Evolutionary conservation across 2,329 filamentous ascomycete genomes (phyloP), one percentile per base, ranked within the genome.

Genomic region (Penicillium rolfsii): DNA sequence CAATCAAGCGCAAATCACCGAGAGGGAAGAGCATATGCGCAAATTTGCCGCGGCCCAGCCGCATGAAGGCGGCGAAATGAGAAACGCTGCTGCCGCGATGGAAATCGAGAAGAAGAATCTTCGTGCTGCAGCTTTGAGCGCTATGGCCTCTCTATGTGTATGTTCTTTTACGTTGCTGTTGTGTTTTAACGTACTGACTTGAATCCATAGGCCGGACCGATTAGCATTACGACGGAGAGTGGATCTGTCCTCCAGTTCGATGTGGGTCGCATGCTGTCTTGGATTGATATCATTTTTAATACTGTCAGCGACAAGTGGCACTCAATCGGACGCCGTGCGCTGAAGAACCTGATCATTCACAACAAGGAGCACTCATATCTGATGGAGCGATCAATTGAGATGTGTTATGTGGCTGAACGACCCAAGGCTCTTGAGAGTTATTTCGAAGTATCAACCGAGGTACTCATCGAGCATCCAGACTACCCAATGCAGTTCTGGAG

Each of bases 81-180:
- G 89, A 4, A 92, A 89, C 24, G 85, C 91, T 41, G 94, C 91
- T 24, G 93, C 93, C 28, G 91, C 93, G 1, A 95, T 97, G 85
- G 95, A 98, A 73, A 98, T 97, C 67, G 94, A 99, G 77, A 98
- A 97, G 80, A 88, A 91, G 64, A 96, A 97, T 71, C 83, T 99
- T 40, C 87, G 92, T 60, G 95, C 90, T 24, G 93, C 95, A 33
- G 94, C 95, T 1, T 82, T 99, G 46, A 97, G 93, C 75, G 90
- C 96, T 28, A 98, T 99, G 95, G 93, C 95, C 46, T 88, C 93
- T 3, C 83, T 99, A 5, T 99, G 95, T 73, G 93, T 87, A 69
- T 87, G 90, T 76, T 22, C 30, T 28, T 8, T 9, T 9, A 11
- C 11, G 14, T 33, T 46, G 8, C 45, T 28, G n/a, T 57, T 40